These are phyloP conservation scores for Drechmeria coniospora DNA, from an alignment of 2,329 filamentous ascomycete species.

Conservation along the genomic window DNA sequence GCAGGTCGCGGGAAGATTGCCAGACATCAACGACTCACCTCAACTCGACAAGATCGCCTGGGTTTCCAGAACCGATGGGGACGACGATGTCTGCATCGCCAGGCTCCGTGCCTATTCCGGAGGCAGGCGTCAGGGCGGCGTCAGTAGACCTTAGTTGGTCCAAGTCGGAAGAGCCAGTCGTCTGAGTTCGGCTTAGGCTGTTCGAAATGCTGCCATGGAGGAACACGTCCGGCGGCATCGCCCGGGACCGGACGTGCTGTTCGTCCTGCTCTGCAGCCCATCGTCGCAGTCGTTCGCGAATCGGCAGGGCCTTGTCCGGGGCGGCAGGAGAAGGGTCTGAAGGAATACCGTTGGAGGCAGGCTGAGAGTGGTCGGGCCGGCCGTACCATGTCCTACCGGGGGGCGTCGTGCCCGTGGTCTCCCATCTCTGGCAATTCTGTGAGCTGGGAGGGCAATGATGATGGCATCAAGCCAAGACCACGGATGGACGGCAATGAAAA, in stretches of 20 bases:
- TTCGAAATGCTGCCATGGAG: conserved; percentile 15
- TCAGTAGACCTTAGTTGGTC: conserved; percentile 12
- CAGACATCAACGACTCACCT: conserved; percentile 12
- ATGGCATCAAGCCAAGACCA: too few species aligned
- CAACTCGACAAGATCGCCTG: conserved; percentile 38
- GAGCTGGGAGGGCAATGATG: too few species aligned
- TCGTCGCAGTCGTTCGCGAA: conserved; percentile 24
- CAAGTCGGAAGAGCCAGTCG: conserved; percentile 16
- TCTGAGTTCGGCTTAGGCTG: conserved; percentile 16
- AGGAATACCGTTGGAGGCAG: conserved; percentile 2
- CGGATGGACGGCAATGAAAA: too few species aligned
- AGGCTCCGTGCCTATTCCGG: conserved; percentile 13
- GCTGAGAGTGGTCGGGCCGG: too few species aligned
- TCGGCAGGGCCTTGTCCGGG: conserved; percentile 8
- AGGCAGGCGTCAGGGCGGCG: conserved; percentile 10
- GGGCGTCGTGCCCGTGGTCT: conserved; percentile 3
- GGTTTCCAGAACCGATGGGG: conserved; percentile 11
- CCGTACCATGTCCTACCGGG: conserved; percentile 3
- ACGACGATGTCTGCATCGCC: conserved; percentile 12
- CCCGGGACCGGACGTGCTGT: conserved; percentile 5
- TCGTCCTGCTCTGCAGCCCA: conserved; percentile 25
- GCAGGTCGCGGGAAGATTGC: background rate
- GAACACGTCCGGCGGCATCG: conserved; percentile 10
- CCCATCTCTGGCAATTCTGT: conserved; percentile 8
- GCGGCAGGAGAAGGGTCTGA: background rate